A percentile compares a stretch with the other conserved stretches of the same genome.
Evolutionary conservation across 1,284 basidiomycete species (phyloP).

Genomic region (Stygiomarasmius scandens): DNA sequence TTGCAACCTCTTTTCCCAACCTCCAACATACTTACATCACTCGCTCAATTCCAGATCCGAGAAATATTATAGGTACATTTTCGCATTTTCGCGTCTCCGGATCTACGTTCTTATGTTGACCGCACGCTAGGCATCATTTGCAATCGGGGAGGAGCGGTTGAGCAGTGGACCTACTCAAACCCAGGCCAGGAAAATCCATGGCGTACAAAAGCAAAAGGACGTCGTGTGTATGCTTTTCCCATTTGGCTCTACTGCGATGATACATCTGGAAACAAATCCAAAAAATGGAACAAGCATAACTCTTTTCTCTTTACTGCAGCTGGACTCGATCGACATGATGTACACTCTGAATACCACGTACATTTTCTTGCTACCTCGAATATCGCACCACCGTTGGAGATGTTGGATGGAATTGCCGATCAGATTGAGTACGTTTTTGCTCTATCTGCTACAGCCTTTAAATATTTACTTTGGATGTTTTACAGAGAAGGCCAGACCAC

Average conservation of each 20-base stretch:
- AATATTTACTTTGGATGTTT: background rate
- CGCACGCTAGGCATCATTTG: background rate
- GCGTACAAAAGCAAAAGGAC: slow-evolving; percentile 11
- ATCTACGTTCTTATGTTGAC: background rate
- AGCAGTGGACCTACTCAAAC: background rate
- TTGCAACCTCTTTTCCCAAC: background rate
- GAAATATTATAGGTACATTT: background rate
- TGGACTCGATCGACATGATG: slow-evolving; percentile 26
- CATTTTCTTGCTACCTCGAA: slow-evolving; percentile 31
- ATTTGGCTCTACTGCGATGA: slow-evolving; percentile 44
- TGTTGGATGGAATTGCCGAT: slow-evolving; percentile 24
- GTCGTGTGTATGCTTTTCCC: slow-evolving; percentile 20
- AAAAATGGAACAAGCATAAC: slow-evolving; percentile 49
- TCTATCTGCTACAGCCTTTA: background rate
- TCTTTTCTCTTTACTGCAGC: slow-evolving; percentile 28
- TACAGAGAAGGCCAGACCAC: slow-evolving; percentile 17
- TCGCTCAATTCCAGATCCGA: background rate
- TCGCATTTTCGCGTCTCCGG: too few relatives aligned
- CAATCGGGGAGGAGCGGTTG: background rate
- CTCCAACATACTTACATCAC: background rate
- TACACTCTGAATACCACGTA: background rate
- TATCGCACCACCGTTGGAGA: slow-evolving; percentile 27
- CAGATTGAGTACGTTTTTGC: slow-evolving; percentile 21
- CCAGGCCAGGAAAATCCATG: slow-evolving; percentile 14
- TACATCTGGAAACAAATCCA: slow-evolving; percentile 43